Base-by-base conservation (phyloP, 2,329 filamentous ascomycete species). In the Dichotomopilus funicola region DNA sequence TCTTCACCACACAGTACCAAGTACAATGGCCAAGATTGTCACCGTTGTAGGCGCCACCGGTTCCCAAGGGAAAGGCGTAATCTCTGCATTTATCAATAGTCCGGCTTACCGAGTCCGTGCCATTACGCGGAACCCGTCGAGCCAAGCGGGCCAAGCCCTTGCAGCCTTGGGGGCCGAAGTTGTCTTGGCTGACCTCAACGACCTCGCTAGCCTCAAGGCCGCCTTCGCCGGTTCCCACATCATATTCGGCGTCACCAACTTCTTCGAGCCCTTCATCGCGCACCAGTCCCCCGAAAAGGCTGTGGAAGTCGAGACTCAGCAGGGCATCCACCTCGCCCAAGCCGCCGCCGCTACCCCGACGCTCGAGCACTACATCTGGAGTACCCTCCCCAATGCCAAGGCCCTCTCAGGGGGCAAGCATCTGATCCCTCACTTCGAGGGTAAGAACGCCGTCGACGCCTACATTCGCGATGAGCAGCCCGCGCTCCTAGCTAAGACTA, bases 51-150 rank as follows among this genome's bases (percentile, higher is more conserved):
- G 76, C 33, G 74, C 74, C 51, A 78, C 76, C 2, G 76, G 76
- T 54, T 71, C 72, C 58, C 77, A 80, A 63, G 78, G 77, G 43
- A 73, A 73, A 38, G 76, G 75, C 35, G 74, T 79, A 35, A 68
- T 78, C 54, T 58, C 65, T 3, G 66, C 69, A 51, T 70, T 79
- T 58, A 74, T 80, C 57, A 69, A 68, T 52, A 73, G 80, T 67
- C 63, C 76, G 2, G 67, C 71, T 35, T 63, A 59, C 67, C 69
- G 67, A 33, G 68, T 80, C 46, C 73, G 76, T 1, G 77, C 69
- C 46, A 66, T 80, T 54, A 79, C 76, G 3, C 72, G 77, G n/a
- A 71, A 77, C 63, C 62, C 66, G 1, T 66, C 64, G 33, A 76
- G 75, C 59, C 66, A 69, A 0, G 68, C 70, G 6, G 71, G 74